Conservation (phyloP, 768 basidiomycete species). For the Podaxis carcinomalis region DNA sequence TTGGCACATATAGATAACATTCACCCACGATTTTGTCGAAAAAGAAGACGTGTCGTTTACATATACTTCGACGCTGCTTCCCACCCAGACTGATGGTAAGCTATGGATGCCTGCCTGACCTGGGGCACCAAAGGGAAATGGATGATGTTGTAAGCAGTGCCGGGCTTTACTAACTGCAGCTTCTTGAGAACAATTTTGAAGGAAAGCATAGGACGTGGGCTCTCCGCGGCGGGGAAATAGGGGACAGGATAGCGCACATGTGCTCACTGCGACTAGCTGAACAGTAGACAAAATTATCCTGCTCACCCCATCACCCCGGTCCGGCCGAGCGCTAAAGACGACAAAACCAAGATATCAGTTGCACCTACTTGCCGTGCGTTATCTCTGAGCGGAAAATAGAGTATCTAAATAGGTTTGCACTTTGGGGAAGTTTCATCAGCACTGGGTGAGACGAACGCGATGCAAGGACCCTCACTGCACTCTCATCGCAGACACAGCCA, state of each 20-base stretch:
- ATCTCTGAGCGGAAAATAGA: too few relatives aligned
- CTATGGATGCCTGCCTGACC: not conserved
- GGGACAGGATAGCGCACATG: not conserved
- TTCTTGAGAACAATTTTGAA: not conserved
- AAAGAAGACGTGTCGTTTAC: constrained; percentile 1
- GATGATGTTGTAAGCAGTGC: not conserved
- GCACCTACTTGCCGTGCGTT: not conserved
- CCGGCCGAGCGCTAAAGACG: not conserved
- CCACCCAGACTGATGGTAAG: not conserved
- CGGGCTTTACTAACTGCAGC: not conserved
- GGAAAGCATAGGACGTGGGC: not conserved
- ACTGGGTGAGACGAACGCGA: not conserved
- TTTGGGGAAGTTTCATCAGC: not conserved
- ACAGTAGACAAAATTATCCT: not conserved
- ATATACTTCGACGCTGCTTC: not conserved
- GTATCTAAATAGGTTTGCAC: not conserved
- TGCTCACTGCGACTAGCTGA: not conserved
- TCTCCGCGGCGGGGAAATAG: not conserved
- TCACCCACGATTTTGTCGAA: constrained; percentile 13
- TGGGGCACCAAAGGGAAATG: not conserved
- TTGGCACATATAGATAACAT: not conserved
- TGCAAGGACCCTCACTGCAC: not conserved
- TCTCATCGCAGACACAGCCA: not conserved
- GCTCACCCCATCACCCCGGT: not conserved
- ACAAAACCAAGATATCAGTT: not conserved